Conservation (phyloP, 1,139 yeast genomes). For the Zygosaccharomyces pseudobailii region DNA sequence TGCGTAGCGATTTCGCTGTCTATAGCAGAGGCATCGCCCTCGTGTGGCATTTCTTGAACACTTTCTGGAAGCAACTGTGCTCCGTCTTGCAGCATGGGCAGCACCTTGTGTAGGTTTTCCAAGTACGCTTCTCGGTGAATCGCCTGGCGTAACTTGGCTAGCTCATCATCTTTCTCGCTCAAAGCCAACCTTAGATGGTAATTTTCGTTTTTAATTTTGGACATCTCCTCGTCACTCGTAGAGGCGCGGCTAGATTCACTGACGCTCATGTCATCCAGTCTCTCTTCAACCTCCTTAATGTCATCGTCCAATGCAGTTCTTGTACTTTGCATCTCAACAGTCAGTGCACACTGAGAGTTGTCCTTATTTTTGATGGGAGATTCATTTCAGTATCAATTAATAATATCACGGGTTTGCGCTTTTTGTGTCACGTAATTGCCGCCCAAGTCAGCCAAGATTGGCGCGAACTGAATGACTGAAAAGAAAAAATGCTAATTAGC, state of each 20-base stretch:
- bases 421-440: not conserved
- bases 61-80: not conserved
- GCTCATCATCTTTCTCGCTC: constrained; percentile 15
- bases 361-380: too few relatives aligned
- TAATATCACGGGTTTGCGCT: not conserved
- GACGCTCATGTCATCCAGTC: constrained; percentile 1
- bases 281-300: not conserved
- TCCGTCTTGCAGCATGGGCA: constrained; percentile 2
- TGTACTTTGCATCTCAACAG: not conserved
- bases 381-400: too few relatives aligned
- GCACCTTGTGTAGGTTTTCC: constrained; percentile 3
- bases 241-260: constrained; percentile 3
- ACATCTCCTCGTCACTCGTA: constrained; percentile 6
- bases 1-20: constrained; percentile 18
- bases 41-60: not conserved
- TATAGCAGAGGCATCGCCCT: constrained; percentile 1
- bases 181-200: constrained; percentile 20
- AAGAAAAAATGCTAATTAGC: not conserved
- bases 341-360: not conserved
- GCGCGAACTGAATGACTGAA: not conserved
- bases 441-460: not conserved
- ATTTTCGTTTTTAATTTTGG: constrained; percentile 19
- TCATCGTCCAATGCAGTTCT: not conserved
- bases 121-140: constrained; percentile 4
- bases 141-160: constrained; percentile 7